Conservation (phyloP, 768 basidiomycete species). For the Pleurotus salmoneostramineus region DNA sequence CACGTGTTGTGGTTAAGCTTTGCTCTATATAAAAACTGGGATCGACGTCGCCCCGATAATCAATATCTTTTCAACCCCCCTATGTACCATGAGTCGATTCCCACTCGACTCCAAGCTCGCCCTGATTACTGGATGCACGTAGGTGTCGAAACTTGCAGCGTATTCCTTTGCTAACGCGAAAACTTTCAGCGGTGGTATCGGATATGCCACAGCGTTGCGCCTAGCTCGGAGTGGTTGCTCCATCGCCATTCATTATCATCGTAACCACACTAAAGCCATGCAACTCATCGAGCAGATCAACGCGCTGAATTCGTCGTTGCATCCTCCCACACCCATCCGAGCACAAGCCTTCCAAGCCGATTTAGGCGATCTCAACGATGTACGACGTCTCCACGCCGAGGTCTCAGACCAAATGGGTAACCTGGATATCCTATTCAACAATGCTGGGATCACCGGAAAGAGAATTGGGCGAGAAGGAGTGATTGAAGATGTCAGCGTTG, state of each 20-base stretch:
- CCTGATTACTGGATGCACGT: conserved; percentile 34
- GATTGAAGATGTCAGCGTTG: conserved; percentile 38
- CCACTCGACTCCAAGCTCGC: conserved; percentile 18
- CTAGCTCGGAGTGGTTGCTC: conserved; percentile 41
- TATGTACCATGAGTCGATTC: too few relatives aligned
- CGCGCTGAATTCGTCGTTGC: neutral
- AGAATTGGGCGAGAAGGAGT: conserved; percentile 40
- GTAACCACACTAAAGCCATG: conserved; percentile 30
- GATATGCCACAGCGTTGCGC: conserved; percentile 41
- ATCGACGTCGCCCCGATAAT: too few relatives aligned
- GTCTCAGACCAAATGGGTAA: conserved; percentile 41
- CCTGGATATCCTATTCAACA: conserved; percentile 50
- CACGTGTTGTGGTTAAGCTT: too few relatives aligned
- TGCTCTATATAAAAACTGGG: too few relatives aligned
- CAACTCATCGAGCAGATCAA: conserved; percentile 33
- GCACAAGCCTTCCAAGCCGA: conserved; percentile 46
- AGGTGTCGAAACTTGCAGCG: conserved; percentile 9
- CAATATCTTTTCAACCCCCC: too few relatives aligned
- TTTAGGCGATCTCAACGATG: conserved; percentile 37
- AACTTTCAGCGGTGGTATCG: conserved; percentile 46
- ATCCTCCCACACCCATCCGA: conserved; percentile 17
- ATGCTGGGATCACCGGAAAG: conserved; percentile 39
- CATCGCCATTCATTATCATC: conserved; percentile 50
- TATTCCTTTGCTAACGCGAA: neutral
- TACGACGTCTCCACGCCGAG: conserved; percentile 34